Evolutionary conservation across 805 yeast genomes (phyloP), one percentile per base, ranked within the genome.

Genomic region (Nakazawaea wyomingensis): DNA sequence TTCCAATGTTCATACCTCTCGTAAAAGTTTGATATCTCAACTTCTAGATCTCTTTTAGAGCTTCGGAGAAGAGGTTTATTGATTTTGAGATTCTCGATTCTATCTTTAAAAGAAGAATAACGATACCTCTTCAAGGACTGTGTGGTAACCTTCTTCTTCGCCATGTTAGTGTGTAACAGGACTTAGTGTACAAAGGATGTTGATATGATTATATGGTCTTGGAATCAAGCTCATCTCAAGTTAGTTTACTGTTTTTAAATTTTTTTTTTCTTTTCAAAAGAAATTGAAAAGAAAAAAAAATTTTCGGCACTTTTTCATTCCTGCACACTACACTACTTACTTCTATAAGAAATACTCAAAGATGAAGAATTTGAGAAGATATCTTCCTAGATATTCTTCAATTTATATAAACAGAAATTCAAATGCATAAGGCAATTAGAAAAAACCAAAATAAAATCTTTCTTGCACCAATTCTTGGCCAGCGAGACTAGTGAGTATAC

Each of bases 1-100:
- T 69, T 74, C 96, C 98, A 91, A 52, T 86, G 88, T 37, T 83
- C 82, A 47, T 85, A 68, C 0, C 96, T 80, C 10, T 93, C 75
- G 22, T 83, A 62, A 52, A 90, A 86, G 60, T 85, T 90, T 1
- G 96, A 88, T 2, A 80, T 62, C 47, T 83, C 91, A 29, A 76
- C 85, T 48, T 80, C 77, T 54, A 84, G 85, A 54, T 79, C 82
- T 53, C 85, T 71, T 48, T 71, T 76, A 19, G 68, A 64, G 30
- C 81, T 61, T 40, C 73, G 73, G 46, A 74, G 66, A 19, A 73
- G 51, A 45, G 54, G 97, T 87, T 60, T 85, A 19, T 39, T 96
- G 43, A 93, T 88, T 54, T 82, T 82, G 46, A 91, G 76, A 16
- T 84, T 68, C 49, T 91, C 96, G 16, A 90, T 78, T 44, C 95